phyloP scores from a whole-genome alignment of 2,329 filamentous ascomycete species.

The Trematosphaeria pertusa region DNA sequence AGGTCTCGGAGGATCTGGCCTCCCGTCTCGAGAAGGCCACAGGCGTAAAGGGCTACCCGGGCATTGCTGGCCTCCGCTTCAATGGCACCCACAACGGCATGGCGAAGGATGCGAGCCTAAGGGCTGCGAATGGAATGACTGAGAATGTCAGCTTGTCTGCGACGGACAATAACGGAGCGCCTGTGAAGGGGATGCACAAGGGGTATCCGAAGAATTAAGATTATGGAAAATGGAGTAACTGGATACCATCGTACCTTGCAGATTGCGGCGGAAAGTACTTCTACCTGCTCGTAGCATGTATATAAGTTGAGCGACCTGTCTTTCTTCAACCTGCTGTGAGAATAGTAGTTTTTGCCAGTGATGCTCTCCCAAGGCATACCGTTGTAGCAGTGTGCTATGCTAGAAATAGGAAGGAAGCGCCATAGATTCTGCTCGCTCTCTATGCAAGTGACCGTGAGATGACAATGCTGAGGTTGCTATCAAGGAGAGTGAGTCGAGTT shows the following conservation, averaged over 20 bases:
- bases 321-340: too few relatives aligned
- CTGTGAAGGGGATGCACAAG: constrained; percentile 52
- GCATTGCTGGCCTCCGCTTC: constrained; percentile 63
- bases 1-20: constrained; percentile 66
- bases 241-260: neutral
- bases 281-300: too few relatives aligned
- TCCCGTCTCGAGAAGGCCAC: constrained; percentile 67
- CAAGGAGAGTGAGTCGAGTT: too few relatives aligned
- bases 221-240: neutral
- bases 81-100: constrained; percentile 70
- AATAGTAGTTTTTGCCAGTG: too few relatives aligned
- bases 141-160: constrained; percentile 39
- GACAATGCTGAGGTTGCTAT: neutral
- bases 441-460: too few relatives aligned
- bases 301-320: neutral
- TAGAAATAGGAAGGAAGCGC: too few relatives aligned
- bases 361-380: too few relatives aligned
- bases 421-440: too few relatives aligned
- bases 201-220: constrained; percentile 6
- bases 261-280: too few relatives aligned
- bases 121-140: constrained; percentile 60
- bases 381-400: too few relatives aligned
- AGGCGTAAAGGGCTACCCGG: constrained; percentile 66
- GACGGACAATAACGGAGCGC: constrained; percentile 58
- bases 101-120: constrained; percentile 55